These are phyloP conservation scores for Phytophthora sp. DNA, from an alignment of 352 stramenopile genomes.

Conservation along the genomic window DNA sequence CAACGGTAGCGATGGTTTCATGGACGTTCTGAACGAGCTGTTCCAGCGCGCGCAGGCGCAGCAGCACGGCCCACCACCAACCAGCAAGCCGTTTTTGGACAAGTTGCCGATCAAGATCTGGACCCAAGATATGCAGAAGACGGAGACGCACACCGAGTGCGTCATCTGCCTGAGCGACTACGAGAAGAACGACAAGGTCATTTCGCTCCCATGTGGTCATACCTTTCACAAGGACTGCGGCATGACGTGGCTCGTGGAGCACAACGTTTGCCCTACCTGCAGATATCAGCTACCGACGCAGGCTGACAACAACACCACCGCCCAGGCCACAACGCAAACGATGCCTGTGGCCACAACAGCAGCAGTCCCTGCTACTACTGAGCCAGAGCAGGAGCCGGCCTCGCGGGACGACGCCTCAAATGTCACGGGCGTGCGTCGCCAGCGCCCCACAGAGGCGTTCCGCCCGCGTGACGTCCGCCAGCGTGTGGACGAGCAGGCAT, in stretches of 20 bases:
- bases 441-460: slow-evolving; percentile 33
- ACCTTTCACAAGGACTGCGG: slow-evolving; percentile 82
- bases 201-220: slow-evolving; percentile 77
- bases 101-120: slow-evolving; percentile 71
- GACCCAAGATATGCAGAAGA: slow-evolving; percentile 44
- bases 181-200: slow-evolving; percentile 63
- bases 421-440: slow-evolving; percentile 47
- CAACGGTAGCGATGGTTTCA: slow-evolving; percentile 37
- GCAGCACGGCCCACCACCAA: slow-evolving; percentile 67
- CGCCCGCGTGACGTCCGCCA: slow-evolving; percentile 59
- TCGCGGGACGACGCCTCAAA: slow-evolving; percentile 33
- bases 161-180: slow-evolving; percentile 82
- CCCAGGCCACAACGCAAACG: slow-evolving; percentile 5
- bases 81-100: slow-evolving; percentile 72
- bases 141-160: slow-evolving; percentile 67
- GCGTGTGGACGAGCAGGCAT: slow-evolving; percentile 42
- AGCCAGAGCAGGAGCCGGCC: slow-evolving; percentile 29
- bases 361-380: neutral
- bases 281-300: slow-evolving; percentile 66
- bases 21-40: slow-evolving; percentile 63
- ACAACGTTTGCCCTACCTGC: slow-evolving; percentile 85
- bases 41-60: slow-evolving; percentile 71
- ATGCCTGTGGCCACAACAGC: slow-evolving; percentile 3
- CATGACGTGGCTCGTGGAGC: slow-evolving; percentile 75
- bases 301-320: neutral